Base-by-base conservation (phyloP, 768 basidiomycete species). In the Mycena metata region DNA sequence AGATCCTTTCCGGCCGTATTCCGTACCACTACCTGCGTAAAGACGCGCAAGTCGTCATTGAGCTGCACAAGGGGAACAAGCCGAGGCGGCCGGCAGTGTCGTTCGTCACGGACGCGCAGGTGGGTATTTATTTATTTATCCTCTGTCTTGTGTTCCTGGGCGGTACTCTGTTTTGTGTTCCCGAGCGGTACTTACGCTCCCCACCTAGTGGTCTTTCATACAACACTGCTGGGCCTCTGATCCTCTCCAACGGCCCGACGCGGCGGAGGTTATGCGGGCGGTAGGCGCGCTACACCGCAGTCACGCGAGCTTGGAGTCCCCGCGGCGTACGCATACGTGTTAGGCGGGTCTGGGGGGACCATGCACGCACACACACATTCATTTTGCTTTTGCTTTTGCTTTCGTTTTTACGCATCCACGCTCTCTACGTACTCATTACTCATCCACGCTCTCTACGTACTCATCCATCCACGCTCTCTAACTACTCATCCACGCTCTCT, bases 21-120 rank as follows among this genome's bases (percentile, higher is more conserved):
- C 83, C 83, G 1, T 83, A 83, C 64, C 80, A 81, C 57, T 83
- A 83, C 69, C 68, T 83, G 17, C 73, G 73, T 6, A 73, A 67
- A 11, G 82, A 84, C 66, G 78, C 76, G 0, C 82, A 81, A 51
- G 83, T 83, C n/a, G 75, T 83, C 21, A 79, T 84, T 55, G 82
- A 83, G 69, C 69, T 84, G 42, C 79, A 83, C 67, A 74, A 76
- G 50, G 83, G 83, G 35, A 77, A 77, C 56, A 81, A 81, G 64
- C 83, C 83, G 13, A 79, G 82, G 3, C 76, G 83, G 7, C 83
- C 82, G 0, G 78, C 78, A 10, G 49, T 70, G n/a, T 76, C 78
- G 5, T 81, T 82, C 46, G 79, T 84, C 16, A 77, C 79, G 19
- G 79, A 83, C 66, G 66, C 68, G 12, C 82, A 39, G 39, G 39